A percentile compares a stretch with the other conserved stretches of the same genome.
phyloP scores from a whole-genome alignment of 2,329 filamentous ascomycete genomes.

The Davidsoniella australis region DNA sequence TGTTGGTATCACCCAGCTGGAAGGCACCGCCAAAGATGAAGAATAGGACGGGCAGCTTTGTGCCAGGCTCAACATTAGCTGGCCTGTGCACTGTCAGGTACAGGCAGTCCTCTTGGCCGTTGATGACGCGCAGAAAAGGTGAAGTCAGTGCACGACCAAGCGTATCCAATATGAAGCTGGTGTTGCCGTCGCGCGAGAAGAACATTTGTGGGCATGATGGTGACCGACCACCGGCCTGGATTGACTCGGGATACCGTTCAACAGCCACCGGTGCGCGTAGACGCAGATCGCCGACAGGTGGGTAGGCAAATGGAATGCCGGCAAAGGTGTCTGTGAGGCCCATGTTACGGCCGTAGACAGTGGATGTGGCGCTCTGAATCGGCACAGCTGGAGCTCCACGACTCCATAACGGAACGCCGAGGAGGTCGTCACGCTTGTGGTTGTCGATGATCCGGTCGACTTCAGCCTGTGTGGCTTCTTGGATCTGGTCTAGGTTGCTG shows the following conservation, averaged over 20 bases:
- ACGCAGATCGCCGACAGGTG: conserved; percentile 38
- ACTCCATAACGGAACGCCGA: conserved; percentile 6
- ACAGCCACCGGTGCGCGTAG: conserved; percentile 42
- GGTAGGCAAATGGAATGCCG: conserved; percentile 46
- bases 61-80: conserved; percentile 22
- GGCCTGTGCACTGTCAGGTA: conserved; percentile 31
- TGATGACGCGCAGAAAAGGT: conserved; percentile 26
- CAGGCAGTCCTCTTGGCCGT: conserved; percentile 34
- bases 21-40: conserved; percentile 42
- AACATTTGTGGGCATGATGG: conserved; percentile 43
- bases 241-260: conserved; percentile 29
- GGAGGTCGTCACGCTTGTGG: background rate
- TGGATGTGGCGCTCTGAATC: background rate
- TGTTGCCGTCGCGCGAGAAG: conserved; percentile 24
- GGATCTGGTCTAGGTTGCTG: background rate
- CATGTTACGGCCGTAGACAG: conserved; percentile 15
- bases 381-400: conserved; percentile 1
- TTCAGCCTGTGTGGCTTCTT: background rate
- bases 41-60: conserved; percentile 36
- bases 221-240: conserved; percentile 31
- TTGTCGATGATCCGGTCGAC: conserved; percentile 1
- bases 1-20: conserved; percentile 19
- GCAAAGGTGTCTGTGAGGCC: conserved; percentile 37
- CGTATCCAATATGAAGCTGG: conserved; percentile 19
- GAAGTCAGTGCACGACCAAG: conserved; percentile 25